These are phyloP conservation scores for Teunomyces cretensis DNA, from an alignment of 805 yeast species.

Conservation along the genomic window DNA sequence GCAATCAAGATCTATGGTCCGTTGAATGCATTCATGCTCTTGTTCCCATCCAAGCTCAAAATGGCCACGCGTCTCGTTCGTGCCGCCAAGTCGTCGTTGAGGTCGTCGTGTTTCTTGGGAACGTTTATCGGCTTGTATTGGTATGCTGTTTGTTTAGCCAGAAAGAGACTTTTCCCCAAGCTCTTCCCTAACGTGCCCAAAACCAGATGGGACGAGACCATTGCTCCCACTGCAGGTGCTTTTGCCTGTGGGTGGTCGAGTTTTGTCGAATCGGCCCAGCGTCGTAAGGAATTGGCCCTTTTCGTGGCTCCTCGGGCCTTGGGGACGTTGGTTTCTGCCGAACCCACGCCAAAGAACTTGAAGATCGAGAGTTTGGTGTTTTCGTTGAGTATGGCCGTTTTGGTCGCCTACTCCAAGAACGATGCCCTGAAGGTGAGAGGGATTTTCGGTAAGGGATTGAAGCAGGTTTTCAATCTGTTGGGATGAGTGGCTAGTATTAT, in stretches of 20 bases:
- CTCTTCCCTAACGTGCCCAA: slow-evolving; percentile 36
- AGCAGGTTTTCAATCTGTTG: slow-evolving; percentile 13
- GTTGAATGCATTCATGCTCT: slow-evolving; percentile 30
- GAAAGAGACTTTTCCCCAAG: slow-evolving; percentile 40
- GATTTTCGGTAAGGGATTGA: slow-evolving; percentile 34
- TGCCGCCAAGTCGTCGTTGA: slow-evolving; percentile 26
- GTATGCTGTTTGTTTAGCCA: slow-evolving; percentile 47
- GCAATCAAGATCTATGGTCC: slow-evolving; percentile 44
- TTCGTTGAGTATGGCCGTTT: slow-evolving; percentile 33
- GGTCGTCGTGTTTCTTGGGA: slow-evolving; percentile 47
- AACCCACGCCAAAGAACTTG: slow-evolving; percentile 23
- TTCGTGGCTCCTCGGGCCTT: slow-evolving; percentile 45
- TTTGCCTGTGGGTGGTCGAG: slow-evolving; percentile 42
- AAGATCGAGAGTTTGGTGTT: slow-evolving; percentile 31
- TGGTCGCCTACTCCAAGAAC: slow-evolving; percentile 33
- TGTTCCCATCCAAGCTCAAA: slow-evolving; percentile 19
- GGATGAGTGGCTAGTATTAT: background rate
- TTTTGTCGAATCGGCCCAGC: slow-evolving; percentile 35
- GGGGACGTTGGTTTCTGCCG: slow-evolving; percentile 32
- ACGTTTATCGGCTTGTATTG: slow-evolving; percentile 42
- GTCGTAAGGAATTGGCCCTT: slow-evolving; percentile 48
- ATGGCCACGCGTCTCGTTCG: slow-evolving; percentile 16
- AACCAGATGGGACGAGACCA: slow-evolving; percentile 37
- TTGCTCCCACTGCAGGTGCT: slow-evolving; percentile 43
- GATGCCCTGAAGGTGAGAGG: slow-evolving; percentile 34